Evolutionary conservation across 805 yeast genomes (phyloP).

Genomic region (Candida andamanensis): DNA sequence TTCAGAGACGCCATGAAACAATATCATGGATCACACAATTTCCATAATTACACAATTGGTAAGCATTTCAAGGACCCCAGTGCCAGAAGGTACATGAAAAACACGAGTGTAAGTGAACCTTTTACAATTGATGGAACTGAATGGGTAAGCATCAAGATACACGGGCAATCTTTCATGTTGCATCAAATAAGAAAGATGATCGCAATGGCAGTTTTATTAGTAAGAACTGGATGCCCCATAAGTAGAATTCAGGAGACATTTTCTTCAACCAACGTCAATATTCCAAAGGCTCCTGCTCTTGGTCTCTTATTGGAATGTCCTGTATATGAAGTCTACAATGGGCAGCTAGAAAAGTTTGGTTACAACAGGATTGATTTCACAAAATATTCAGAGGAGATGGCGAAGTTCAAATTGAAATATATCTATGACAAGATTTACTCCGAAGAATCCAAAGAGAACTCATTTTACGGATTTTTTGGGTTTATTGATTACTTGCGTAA

Average conservation of each 20-base stretch:
- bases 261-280: slow-evolving; percentile 67
- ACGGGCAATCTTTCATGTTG: slow-evolving; percentile 97
- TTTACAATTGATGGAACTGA: slow-evolving; percentile 90
- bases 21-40: slow-evolving; percentile 86
- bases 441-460: slow-evolving; percentile 84
- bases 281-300: slow-evolving; percentile 96
- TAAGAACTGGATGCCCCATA: slow-evolving; percentile 81
- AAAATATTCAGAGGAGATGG: slow-evolving; percentile 64
- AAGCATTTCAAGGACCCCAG: slow-evolving; percentile 79
- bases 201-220: slow-evolving; percentile 83
- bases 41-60: slow-evolving; percentile 85
- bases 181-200: slow-evolving; percentile 98
- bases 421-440: slow-evolving; percentile 90
- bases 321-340: slow-evolving; percentile 81
- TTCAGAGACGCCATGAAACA: slow-evolving; percentile 65
- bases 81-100: slow-evolving; percentile 77
- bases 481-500: slow-evolving; percentile 72
- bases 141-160: slow-evolving; percentile 94
- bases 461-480: slow-evolving; percentile 84
- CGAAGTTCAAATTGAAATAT: slow-evolving; percentile 77
- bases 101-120: slow-evolving; percentile 76
- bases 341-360: slow-evolving; percentile 66
- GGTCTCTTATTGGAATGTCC: slow-evolving; percentile 90
- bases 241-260: slow-evolving; percentile 75
- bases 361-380: slow-evolving; percentile 70